phyloP scores from a whole-genome alignment of 2,329 filamentous ascomycete species.

The Colletotrichum melonis region DNA sequence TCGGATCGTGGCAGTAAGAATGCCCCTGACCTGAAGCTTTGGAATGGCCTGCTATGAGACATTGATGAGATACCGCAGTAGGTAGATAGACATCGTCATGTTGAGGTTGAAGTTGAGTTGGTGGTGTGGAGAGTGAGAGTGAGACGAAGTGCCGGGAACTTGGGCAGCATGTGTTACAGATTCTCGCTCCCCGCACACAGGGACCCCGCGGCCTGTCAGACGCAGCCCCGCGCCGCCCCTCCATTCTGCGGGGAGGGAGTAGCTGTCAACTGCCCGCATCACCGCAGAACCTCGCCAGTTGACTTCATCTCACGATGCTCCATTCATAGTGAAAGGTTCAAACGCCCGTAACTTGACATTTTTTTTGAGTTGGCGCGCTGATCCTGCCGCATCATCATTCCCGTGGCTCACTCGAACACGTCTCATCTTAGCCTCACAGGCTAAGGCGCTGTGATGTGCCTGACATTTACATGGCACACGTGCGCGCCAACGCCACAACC shows the following conservation, averaged over 20 bases:
- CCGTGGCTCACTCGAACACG: not conserved
- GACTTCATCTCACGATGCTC: not conserved
- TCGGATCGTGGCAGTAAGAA: too few relatives aligned
- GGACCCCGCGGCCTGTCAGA: slow-evolving; percentile 11
- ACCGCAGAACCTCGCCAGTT: not conserved
- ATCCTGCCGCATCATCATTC: not conserved
- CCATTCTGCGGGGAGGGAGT: not conserved
- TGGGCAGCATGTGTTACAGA: not conserved
- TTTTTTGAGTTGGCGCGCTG: not conserved
- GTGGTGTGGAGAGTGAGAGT: not conserved
- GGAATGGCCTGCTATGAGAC: not conserved
- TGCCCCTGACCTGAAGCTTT: too few relatives aligned
- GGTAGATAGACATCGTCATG: not conserved
- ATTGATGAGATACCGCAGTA: not conserved
- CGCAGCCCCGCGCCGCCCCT: not conserved
- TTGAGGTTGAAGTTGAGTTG: not conserved
- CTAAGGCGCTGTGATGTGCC: not conserved
- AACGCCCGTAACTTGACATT: not conserved
- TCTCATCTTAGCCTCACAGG: not conserved
- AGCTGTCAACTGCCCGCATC: not conserved
- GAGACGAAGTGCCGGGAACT: not conserved
- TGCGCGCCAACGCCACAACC: not conserved
- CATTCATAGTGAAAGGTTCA: too few relatives aligned
- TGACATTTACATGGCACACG: not conserved
- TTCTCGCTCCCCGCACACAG: not conserved